These are phyloP conservation scores for Colletotrichum musicola DNA, from an alignment of 2,329 filamentous ascomycete species.

Conservation along the genomic window DNA sequence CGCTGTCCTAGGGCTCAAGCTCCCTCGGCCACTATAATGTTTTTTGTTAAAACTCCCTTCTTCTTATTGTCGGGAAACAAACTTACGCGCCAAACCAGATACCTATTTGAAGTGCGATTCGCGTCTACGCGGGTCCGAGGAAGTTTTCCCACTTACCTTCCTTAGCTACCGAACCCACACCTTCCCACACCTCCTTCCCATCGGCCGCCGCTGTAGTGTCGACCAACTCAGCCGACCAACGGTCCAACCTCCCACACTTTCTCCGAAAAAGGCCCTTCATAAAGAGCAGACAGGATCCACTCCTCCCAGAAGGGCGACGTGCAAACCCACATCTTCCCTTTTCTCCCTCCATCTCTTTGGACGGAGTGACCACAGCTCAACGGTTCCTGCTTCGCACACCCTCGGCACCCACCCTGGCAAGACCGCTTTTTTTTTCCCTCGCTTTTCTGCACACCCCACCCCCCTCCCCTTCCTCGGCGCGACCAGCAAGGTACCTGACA, in stretches of 20 bases:
- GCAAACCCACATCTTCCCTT: slow-evolving; percentile 39
- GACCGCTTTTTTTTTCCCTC: slow-evolving; percentile 26
- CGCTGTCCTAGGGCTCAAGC: too few relatives aligned
- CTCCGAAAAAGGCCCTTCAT: slow-evolving; percentile 40
- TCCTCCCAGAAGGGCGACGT: slow-evolving; percentile 39
- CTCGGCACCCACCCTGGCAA: slow-evolving; percentile 37
- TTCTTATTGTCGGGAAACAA: background rate
- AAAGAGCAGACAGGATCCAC: slow-evolving; percentile 36
- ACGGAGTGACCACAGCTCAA: slow-evolving; percentile 37
- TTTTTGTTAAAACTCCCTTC: background rate
- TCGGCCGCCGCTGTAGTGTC: slow-evolving; percentile 9
- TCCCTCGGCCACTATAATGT: too few relatives aligned
- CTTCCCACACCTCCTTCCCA: slow-evolving; percentile 8
- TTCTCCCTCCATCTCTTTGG: slow-evolving; percentile 35
- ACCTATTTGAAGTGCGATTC: slow-evolving; percentile 1
- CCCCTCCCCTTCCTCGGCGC: slow-evolving; percentile 28
- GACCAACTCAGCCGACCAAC: slow-evolving; percentile 33
- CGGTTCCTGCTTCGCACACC: slow-evolving; percentile 38
- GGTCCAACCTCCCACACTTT: slow-evolving; percentile 38
- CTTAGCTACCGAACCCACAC: slow-evolving; percentile 32
- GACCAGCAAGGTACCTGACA: slow-evolving; percentile 37
- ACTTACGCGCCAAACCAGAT: slow-evolving; percentile 3
- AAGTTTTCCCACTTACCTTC: slow-evolving; percentile 23
- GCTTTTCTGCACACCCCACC: background rate
- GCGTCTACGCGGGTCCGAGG: background rate